These are phyloP conservation scores for Candida gorgasii DNA, from an alignment of 805 yeast species.

Conservation along the genomic window DNA sequence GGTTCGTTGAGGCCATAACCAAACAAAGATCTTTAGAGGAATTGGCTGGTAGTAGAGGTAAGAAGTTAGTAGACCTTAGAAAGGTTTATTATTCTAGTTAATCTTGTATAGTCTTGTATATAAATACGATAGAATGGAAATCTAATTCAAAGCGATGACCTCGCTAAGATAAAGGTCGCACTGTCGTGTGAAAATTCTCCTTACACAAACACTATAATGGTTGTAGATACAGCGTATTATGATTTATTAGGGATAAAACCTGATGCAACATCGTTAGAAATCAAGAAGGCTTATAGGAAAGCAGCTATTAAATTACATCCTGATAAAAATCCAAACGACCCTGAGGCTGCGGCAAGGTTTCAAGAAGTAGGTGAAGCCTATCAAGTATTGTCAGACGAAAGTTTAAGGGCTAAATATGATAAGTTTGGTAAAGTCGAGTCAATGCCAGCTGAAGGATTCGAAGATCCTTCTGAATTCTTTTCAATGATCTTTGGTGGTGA, in stretches of 20 bases:
- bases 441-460: slow-evolving; percentile 62
- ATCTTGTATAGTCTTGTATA: slow-evolving; percentile 2
- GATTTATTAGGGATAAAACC: slow-evolving; percentile 36
- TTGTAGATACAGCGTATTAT: slow-evolving; percentile 47
- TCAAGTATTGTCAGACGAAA: slow-evolving; percentile 70
- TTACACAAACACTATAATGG: slow-evolving; percentile 29
- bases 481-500: slow-evolving; percentile 83
- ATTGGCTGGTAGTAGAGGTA: slow-evolving; percentile 88
- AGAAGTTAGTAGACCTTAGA: slow-evolving; percentile 90
- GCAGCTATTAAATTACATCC: slow-evolving; percentile 47
- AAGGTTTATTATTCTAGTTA: slow-evolving; percentile 74
- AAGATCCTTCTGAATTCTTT: slow-evolving; percentile 83
- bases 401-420: slow-evolving; percentile 66
- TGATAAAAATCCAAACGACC: slow-evolving; percentile 48
- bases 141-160: not conserved
- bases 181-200: slow-evolving; percentile 6
- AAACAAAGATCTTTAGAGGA: slow-evolving; percentile 83
- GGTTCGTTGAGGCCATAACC: slow-evolving; percentile 79
- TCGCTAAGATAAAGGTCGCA: not conserved
- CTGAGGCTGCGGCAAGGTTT: slow-evolving; percentile 43
- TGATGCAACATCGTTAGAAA: slow-evolving; percentile 43
- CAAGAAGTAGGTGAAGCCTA: slow-evolving; percentile 67
- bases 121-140: not conserved
- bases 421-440: slow-evolving; percentile 74
- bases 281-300: slow-evolving; percentile 46